Evolutionary conservation across 2,329 filamentous ascomycete genomes (phyloP).

Genomic region (Penicillium sclerotiorum): DNA sequence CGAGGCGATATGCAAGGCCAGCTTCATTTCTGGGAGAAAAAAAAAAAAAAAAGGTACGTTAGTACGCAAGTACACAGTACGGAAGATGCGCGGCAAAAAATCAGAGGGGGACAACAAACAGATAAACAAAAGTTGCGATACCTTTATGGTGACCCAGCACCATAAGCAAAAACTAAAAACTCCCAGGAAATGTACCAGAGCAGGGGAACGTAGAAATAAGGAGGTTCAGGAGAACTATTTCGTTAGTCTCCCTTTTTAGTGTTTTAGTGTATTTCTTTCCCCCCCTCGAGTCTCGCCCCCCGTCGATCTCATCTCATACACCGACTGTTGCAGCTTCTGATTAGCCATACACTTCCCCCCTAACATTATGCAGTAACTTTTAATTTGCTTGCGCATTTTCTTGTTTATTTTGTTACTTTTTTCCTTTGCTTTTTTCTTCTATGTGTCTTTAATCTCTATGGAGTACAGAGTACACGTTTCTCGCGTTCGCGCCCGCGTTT

Average conservation of each 20-base stretch:
- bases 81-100: too few relatives aligned
- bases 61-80: background rate
- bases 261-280: conserved; percentile 19
- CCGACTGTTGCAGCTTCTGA: conserved; percentile 17
- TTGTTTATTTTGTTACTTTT: background rate
- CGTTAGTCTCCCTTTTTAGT: conserved; percentile 23
- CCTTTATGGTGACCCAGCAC: conserved; percentile 24
- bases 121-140: background rate
- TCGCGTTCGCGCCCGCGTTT: background rate
- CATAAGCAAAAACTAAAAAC: conserved; percentile 6
- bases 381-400: background rate
- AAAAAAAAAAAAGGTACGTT: background rate
- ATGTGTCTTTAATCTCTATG: background rate
- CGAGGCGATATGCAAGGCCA: conserved; percentile 18
- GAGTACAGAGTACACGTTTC: background rate
- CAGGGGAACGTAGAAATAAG: conserved; percentile 18
- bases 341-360: background rate
- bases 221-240: conserved; percentile 24
- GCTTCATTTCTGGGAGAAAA: conserved; percentile 17
- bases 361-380: background rate
- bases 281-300: conserved; percentile 27
- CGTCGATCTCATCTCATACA: conserved; percentile 32
- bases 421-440: background rate
- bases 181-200: too few relatives aligned
- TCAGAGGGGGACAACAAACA: background rate